A percentile compares a stretch with the other conserved stretches of the same genome.
Conservation (phyloP, 192 early-diverging fungal species). For the Cetraspora pellucida region DNA sequence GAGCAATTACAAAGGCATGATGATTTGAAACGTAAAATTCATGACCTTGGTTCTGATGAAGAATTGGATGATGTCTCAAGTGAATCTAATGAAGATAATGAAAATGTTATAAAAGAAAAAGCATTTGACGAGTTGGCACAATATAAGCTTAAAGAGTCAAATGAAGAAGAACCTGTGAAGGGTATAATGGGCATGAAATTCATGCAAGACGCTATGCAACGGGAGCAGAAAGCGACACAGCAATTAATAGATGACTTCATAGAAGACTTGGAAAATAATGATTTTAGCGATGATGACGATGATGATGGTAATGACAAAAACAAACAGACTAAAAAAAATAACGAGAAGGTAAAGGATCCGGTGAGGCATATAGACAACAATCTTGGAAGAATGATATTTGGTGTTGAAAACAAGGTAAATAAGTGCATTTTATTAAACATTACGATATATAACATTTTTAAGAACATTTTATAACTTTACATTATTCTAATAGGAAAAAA, state of each 20-base stretch:
- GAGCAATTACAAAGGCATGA: slow-evolving; percentile 85
- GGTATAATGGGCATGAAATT: slow-evolving; percentile 97
- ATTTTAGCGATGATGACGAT: slow-evolving; percentile 40
- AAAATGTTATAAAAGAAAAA: slow-evolving; percentile 43
- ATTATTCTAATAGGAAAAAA: too few species aligned
- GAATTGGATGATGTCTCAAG: slow-evolving; percentile 39
- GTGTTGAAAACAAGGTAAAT: slow-evolving; percentile 35
- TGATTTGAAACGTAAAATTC: slow-evolving; percentile 78
- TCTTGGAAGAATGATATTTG: slow-evolving; percentile 68
- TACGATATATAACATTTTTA: too few species aligned
- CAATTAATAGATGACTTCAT: slow-evolving; percentile 49
- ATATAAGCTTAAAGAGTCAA: slow-evolving; percentile 52
- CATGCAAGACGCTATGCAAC: slow-evolving; percentile 84
- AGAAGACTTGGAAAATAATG: slow-evolving; percentile 51
- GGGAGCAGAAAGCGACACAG: slow-evolving; percentile 52
- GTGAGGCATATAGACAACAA: slow-evolving; percentile 49
- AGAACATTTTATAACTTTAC: too few species aligned
- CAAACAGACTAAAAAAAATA: slow-evolving; percentile 29
- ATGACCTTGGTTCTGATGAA: slow-evolving; percentile 67
- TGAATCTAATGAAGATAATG: slow-evolving; percentile 51
- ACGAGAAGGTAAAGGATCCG: slow-evolving; percentile 35
- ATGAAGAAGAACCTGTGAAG: slow-evolving; percentile 60
- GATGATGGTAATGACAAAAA: slow-evolving; percentile 39
- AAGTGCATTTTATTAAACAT: too few species aligned
- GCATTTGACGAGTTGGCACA: slow-evolving; percentile 55